A percentile compares a stretch with the other conserved stretches of the same genome.
These are phyloP conservation scores for Leptodontidium sp. DNA, from an alignment of 2,329 filamentous ascomycete genomes.

Conservation along the genomic window DNA sequence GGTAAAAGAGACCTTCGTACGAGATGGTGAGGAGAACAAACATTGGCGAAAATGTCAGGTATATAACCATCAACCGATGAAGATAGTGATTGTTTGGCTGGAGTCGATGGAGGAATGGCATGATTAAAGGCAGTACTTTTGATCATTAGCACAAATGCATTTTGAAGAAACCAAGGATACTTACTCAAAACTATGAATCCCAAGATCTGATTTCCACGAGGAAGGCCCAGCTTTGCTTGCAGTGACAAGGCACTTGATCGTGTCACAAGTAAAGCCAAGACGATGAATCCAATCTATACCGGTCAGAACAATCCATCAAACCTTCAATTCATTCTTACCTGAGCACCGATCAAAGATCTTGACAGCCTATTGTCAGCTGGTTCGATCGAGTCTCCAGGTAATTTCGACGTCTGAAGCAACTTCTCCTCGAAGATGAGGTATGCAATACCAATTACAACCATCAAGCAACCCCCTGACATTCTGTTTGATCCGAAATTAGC, in stretches of 20 bases:
- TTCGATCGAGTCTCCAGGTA: slow-evolving; percentile 38
- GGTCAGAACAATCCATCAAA: slow-evolving; percentile 41
- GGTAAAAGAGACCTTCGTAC: slow-evolving; percentile 96
- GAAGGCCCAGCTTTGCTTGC: slow-evolving; percentile 84
- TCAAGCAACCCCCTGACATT: slow-evolving; percentile 77
- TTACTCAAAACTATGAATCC: slow-evolving; percentile 82
- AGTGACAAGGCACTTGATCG: slow-evolving; percentile 85
- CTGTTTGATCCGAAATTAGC: slow-evolving; percentile 53
- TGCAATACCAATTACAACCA: slow-evolving; percentile 76
- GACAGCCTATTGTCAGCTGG: slow-evolving; percentile 58
- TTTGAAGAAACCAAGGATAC: slow-evolving; percentile 42
- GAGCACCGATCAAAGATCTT: slow-evolving; percentile 69
- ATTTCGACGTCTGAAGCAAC: slow-evolving; percentile 40
- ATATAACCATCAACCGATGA: slow-evolving; percentile 86
- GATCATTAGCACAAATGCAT: slow-evolving; percentile 16
- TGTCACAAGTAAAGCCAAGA: slow-evolving; percentile 86
- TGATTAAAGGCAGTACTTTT: slow-evolving; percentile 73
- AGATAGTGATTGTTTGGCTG: slow-evolving; percentile 88
- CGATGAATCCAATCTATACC: slow-evolving; percentile 71
- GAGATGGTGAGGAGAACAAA: slow-evolving; percentile 98
- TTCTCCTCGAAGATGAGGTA: slow-evolving; percentile 83
- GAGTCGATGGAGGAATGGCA: slow-evolving; percentile 83
- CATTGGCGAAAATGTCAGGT: slow-evolving; percentile 89
- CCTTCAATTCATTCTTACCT: slow-evolving; percentile 54
- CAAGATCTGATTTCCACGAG: slow-evolving; percentile 85